Percentiles rank a stretch among this genome's conserved stretches.
Conservation (phyloP, 306 rosid genomes). For the Cicer pinnatifidum region DNA sequence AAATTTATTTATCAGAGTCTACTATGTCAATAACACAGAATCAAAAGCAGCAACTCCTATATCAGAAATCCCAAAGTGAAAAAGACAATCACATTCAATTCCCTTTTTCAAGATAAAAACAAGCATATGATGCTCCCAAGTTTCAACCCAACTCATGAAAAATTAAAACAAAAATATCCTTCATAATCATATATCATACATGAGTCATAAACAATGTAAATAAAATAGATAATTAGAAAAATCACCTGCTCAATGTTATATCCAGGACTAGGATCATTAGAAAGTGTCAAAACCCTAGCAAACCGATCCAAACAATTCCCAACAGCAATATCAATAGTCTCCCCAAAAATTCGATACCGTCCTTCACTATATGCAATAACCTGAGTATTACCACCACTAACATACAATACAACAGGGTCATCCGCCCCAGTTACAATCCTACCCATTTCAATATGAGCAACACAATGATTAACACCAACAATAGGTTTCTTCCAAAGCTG, state of each 20-base stretch:
- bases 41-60: neutral
- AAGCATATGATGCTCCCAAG: neutral
- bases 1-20: neutral
- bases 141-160: neutral
- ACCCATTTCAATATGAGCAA: constrained; percentile 97
- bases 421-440: constrained; percentile 88
- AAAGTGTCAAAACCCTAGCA: constrained; percentile 79
- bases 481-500: constrained; percentile 90
- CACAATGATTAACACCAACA: constrained; percentile 87
- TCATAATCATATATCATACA: neutral
- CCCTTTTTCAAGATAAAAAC: neutral
- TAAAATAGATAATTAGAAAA: neutral
- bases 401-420: constrained; percentile 93
- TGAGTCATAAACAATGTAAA: neutral
- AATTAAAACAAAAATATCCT: neutral
- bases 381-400: constrained; percentile 94
- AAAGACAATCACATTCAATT: neutral
- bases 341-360: constrained; percentile 83
- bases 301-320: constrained; percentile 97
- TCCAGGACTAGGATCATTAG: constrained; percentile 90
- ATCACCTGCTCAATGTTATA: constrained; percentile 92
- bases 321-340: constrained; percentile 92
- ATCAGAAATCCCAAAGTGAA: constrained; percentile 19
- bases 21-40: neutral
- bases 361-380: constrained; percentile 97